Conservation (phyloP, 2,329 filamentous ascomycete species). For the Xylaria digitata region DNA sequence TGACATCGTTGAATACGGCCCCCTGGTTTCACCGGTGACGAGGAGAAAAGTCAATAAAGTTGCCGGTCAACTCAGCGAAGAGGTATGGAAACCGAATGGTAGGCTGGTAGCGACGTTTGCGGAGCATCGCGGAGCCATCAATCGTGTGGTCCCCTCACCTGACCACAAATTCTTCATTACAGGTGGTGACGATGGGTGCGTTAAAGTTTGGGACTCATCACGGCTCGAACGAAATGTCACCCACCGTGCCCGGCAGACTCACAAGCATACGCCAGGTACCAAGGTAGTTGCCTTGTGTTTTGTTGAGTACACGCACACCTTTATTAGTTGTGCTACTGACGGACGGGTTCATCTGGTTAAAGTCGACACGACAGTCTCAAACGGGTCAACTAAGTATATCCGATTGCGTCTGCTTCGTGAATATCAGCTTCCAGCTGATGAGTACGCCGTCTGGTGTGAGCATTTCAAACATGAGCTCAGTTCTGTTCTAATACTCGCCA, state of each 20-base stretch:
- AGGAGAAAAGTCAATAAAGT: slow-evolving; percentile 62
- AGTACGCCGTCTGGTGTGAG: slow-evolving; percentile 89
- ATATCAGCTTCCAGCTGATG: slow-evolving; percentile 78
- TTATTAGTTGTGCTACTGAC: slow-evolving; percentile 89
- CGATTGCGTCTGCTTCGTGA: slow-evolving; percentile 81
- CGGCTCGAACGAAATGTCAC: slow-evolving; percentile 91
- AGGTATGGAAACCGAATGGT: slow-evolving; percentile 85
- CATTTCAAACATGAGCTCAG: slow-evolving; percentile 86
- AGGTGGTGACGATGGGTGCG: slow-evolving; percentile 87
- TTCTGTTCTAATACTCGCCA: slow-evolving; percentile 88
- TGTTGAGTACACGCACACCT: slow-evolving; percentile 92
- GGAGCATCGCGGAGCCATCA: slow-evolving; percentile 86
- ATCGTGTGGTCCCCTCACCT: slow-evolving; percentile 82
- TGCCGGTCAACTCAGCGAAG: slow-evolving; percentile 64
- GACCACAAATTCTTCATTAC: slow-evolving; percentile 97
- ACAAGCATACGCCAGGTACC: slow-evolving; percentile 77
- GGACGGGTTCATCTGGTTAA: slow-evolving; percentile 91
- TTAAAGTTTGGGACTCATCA: slow-evolving; percentile 93
- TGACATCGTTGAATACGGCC: slow-evolving; percentile 78
- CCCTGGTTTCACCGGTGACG: slow-evolving; percentile 77
- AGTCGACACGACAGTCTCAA: slow-evolving; percentile 66
- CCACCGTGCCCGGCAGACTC: slow-evolving; percentile 86
- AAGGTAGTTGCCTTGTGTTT: slow-evolving; percentile 88
- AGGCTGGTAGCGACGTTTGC: slow-evolving; percentile 87
- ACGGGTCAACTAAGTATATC: slow-evolving; percentile 75